A percentile compares a stretch with the other conserved stretches of the same genome.
Evolutionary conservation across 768 basidiomycete genomes (phyloP).

Genomic region (Boletus rubroflammeus): DNA sequence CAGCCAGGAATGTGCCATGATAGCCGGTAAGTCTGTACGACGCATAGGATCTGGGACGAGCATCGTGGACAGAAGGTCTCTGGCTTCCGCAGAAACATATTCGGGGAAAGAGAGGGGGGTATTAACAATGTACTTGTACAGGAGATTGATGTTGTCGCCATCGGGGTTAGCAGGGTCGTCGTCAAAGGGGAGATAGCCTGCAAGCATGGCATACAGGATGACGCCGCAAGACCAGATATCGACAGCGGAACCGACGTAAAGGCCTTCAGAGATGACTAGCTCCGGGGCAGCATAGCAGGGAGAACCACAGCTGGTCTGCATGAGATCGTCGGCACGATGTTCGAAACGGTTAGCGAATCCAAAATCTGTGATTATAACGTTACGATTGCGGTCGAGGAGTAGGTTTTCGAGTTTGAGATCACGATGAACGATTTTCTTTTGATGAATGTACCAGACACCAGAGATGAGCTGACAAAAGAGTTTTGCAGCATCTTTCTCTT

Average conservation of each 20-base stretch:
- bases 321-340: conserved; percentile 87
- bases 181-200: conserved; percentile 97
- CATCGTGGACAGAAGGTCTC: conserved; percentile 85
- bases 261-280: conserved; percentile 93
- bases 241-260: conserved; percentile 95
- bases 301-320: conserved; percentile 97
- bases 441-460: conserved; percentile 98
- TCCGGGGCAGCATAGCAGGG: conserved; percentile 99
- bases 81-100: conserved; percentile 80
- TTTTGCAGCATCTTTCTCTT: conserved; percentile 90
- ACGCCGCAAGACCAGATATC: conserved; percentile 98
- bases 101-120: conserved; percentile 97
- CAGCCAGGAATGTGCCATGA: conserved; percentile 92
- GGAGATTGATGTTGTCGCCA: conserved; percentile 97
- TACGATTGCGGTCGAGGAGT: conserved; percentile 92
- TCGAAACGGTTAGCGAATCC: conserved; percentile 98
- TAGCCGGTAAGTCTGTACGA: conserved; percentile 68
- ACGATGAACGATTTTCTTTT: conserved; percentile 98
- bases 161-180: conserved; percentile 98
- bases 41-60: conserved; percentile 87
- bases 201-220: conserved; percentile 95
- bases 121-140: conserved; percentile 98
- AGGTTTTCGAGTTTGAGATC: conserved; percentile 99
- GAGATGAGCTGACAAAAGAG: conserved; percentile 98
- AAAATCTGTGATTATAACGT: conserved; percentile 99